These are phyloP conservation scores for Agarophyton chilense DNA, from an alignment of 23 red algal genomes.

Conservation along the genomic window DNA sequence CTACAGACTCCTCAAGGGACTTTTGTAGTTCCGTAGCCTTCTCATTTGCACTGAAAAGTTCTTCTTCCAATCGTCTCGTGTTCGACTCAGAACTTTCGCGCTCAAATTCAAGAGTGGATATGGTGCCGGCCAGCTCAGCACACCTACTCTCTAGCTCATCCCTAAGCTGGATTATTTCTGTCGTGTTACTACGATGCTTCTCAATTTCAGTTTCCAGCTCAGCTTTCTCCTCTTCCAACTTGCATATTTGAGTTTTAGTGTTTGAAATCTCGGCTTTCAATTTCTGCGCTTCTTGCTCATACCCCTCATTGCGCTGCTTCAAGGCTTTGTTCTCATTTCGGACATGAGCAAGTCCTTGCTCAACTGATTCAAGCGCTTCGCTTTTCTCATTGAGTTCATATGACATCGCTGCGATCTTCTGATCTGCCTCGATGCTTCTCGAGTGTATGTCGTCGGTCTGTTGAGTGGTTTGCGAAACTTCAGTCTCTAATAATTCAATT, in stretches of 20 bases:
- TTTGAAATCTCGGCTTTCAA: not conserved
- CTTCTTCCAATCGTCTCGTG: not conserved
- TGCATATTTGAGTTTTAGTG: not conserved
- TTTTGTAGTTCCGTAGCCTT: conserved; percentile 11
- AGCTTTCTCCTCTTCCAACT: not conserved
- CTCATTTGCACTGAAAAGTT: not conserved
- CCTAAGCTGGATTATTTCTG: not conserved
- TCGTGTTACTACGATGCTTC: not conserved
- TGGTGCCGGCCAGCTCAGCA: not conserved
- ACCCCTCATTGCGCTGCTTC: not conserved
- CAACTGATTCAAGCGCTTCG: not conserved
- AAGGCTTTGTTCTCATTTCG: not conserved
- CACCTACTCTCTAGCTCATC: conserved; percentile 5
- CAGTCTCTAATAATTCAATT: conserved; percentile 7
- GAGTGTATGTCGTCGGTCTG: conserved; percentile 20
- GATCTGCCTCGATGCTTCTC: conserved; percentile 25
- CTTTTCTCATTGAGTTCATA: conserved; percentile 10
- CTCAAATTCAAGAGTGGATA: conserved; percentile 15
- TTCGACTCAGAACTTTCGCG: not conserved
- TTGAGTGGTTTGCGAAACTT: conserved; percentile 5
- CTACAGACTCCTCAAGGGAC: not conserved
- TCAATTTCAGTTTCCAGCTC: not conserved
- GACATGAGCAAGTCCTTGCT: not conserved
- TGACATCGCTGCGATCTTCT: conserved; percentile 6
- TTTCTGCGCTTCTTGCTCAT: not conserved